These are phyloP conservation scores for Leucocoprinus leucothites DNA, from an alignment of 768 basidiomycete genomes.

Conservation along the genomic window DNA sequence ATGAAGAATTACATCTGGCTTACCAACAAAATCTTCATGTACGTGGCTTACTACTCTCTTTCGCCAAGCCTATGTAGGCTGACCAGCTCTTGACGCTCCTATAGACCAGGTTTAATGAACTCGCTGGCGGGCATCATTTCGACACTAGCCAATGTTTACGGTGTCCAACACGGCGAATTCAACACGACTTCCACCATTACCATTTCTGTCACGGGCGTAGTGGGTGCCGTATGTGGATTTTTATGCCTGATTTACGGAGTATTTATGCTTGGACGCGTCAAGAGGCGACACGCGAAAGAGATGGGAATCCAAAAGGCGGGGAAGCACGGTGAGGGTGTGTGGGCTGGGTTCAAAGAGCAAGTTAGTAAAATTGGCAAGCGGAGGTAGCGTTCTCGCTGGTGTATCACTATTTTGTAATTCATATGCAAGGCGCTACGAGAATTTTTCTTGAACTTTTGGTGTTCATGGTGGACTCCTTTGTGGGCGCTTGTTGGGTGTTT, in stretches of 20 bases:
- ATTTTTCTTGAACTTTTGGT: no score
- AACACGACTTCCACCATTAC: slow-evolving; percentile 41
- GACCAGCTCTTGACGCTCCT: slow-evolving; percentile 6
- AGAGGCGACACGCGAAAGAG: slow-evolving; percentile 35
- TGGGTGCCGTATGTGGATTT: slow-evolving; percentile 38
- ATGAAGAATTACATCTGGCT: slow-evolving; percentile 57
- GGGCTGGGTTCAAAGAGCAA: slow-evolving; percentile 20
- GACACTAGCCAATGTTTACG: slow-evolving; percentile 48
- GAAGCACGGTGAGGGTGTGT: slow-evolving; percentile 40
- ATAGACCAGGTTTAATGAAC: slow-evolving; percentile 55
- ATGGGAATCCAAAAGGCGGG: slow-evolving; percentile 42
- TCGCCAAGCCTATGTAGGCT: no score
- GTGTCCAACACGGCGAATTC: slow-evolving; percentile 43
- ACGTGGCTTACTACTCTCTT: slow-evolving; percentile 16
- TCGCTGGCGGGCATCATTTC: slow-evolving; percentile 56
- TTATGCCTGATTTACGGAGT: slow-evolving; percentile 40
- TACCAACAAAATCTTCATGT: slow-evolving; percentile 56
- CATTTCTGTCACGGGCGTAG: slow-evolving; percentile 40
- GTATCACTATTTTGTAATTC: no score
- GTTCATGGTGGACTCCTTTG: no score
- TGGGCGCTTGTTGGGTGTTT: neutral
- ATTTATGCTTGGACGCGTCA: slow-evolving; percentile 42
- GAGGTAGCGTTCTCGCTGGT: neutral
- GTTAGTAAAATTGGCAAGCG: neutral
- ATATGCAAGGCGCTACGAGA: no score